Base-by-base conservation (phyloP, 495 filamentous ascomycete genomes). In the Lasiosphaeria ovina region DNA sequence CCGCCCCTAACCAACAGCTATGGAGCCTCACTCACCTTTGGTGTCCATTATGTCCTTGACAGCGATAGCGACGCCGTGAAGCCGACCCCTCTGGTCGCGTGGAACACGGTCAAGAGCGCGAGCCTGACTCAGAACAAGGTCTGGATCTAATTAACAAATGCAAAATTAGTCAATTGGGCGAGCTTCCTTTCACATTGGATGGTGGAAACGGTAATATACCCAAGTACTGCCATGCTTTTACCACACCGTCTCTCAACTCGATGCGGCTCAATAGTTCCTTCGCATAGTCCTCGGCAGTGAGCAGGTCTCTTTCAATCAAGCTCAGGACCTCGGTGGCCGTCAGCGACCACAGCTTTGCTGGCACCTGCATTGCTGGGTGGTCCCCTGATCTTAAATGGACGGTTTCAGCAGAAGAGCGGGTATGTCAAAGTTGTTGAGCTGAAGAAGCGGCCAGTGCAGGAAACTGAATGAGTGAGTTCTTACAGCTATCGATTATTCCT, bases 41-140 rank as follows among this genome's bases (percentile, higher is more conserved):
- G 84, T 87, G 40, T 79, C 70, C 32, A 85, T 83, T 4, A 85
- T 74, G 74, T 87, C 84, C 62, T 85, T 85, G 4, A 87, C 69
- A 3, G 74, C 83, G 48, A 87, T 63, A 0, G 81, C 72, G 0
- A 87, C 58, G 0, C 83, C 83, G 61, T 85, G 81, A 0, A 87
- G 60, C 3, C 77, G 80, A 0, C 83, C 83, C 59, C 83, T 68
- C 45, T 79, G 56, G 6, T 76, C 72, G 4, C 54, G 47, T 0
- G 81, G 76, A 0, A 83, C 64, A 14, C 68, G 44, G 56, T 87
- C 83, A 0, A 87, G 77, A 4, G 68, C 63, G n/a, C 70, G 72
- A 6, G 84, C 83, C 59, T 81, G 77, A 5, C 24, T 17, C 3
- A 54, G 33, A 4, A 40, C 35, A 34, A 11, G 35, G 8, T 12